Evolutionary conservation across 2,329 filamentous ascomycete genomes (phyloP).

Genomic region (Capronia americana): DNA sequence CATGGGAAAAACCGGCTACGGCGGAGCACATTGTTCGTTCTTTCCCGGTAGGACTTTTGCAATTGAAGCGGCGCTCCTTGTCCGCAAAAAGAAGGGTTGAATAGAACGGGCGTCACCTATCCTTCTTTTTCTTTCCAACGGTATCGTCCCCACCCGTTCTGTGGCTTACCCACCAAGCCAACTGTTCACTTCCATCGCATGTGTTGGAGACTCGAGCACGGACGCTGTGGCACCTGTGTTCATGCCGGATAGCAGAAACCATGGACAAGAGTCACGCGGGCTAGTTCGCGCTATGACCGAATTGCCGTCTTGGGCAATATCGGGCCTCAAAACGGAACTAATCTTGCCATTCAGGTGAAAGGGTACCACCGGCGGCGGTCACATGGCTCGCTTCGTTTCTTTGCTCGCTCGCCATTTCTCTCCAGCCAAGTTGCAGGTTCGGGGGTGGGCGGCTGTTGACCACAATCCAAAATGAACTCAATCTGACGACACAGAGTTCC

Average conservation of each 20-base stretch:
- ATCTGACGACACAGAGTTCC: conserved; percentile 13
- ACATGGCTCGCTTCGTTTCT: not conserved
- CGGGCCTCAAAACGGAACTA: conserved; percentile 6
- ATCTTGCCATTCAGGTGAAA: conserved; percentile 13
- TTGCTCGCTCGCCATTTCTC: not conserved
- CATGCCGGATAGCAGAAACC: conserved; percentile 9
- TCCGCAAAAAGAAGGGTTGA: conserved; percentile 18
- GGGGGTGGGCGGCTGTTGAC: not conserved
- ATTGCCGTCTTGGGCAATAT: conserved; percentile 6
- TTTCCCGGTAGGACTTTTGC: not conserved
- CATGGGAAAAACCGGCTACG: conserved; percentile 7
- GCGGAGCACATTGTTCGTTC: not conserved
- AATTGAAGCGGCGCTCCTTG: conserved; percentile 7
- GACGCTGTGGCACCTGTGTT: not conserved
- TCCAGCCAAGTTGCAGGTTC: conserved; percentile 9
- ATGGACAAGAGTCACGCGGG: conserved; percentile 10
- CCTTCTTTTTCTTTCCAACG: conserved; percentile 6
- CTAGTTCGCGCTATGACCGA: not conserved
- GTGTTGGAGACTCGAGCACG: conserved; percentile 1
- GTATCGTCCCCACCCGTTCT: conserved; percentile 1
- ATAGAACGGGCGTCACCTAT: conserved; percentile 14
- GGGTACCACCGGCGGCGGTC: conserved; percentile 11
- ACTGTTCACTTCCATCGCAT: not conserved
- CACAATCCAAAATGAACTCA: not conserved
- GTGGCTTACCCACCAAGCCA: not conserved